These are phyloP conservation scores for Auricularia sp. DNA, from an alignment of 768 basidiomycete species.

Conservation along the genomic window DNA sequence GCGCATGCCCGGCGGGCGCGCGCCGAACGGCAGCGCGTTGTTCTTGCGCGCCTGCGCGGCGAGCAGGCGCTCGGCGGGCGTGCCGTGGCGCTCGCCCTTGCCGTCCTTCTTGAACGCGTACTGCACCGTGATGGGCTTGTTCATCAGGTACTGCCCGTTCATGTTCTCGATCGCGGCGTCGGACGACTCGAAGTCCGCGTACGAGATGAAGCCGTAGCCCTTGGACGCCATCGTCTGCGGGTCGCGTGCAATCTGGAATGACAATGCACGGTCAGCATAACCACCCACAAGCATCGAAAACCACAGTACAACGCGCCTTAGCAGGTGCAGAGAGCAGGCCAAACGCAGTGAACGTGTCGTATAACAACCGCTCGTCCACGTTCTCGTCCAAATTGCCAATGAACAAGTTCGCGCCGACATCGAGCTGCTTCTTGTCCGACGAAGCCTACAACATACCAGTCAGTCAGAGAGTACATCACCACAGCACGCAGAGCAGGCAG, in stretches of 20 bases:
- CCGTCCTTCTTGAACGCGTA: constrained; percentile 99
- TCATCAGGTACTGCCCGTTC: constrained; percentile 97
- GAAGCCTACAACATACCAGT: constrained; percentile 53
- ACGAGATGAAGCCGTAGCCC: constrained; percentile 95
- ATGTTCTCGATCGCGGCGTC: constrained; percentile 94
- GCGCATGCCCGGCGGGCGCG: constrained; percentile 66
- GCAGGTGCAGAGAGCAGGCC: constrained; percentile 87
- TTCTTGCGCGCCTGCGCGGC: constrained; percentile 94
- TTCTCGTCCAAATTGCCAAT: constrained; percentile 92
- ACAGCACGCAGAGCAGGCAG: neutral
- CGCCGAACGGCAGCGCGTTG: constrained; percentile 72
- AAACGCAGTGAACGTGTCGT: constrained; percentile 93
- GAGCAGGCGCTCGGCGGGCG: constrained; percentile 89
- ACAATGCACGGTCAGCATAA: neutral
- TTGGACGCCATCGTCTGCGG: constrained; percentile 76
- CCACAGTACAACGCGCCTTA: constrained; percentile 41
- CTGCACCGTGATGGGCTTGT: constrained; percentile 93
- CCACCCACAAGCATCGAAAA: neutral
- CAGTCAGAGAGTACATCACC: constrained; percentile 10
- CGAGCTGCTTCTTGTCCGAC: constrained; percentile 95
- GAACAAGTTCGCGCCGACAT: constrained; percentile 96
- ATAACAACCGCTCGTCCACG: constrained; percentile 85
- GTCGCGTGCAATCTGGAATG: constrained; percentile 77
- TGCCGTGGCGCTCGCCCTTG: constrained; percentile 95
- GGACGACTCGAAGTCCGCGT: constrained; percentile 94